Evolutionary conservation across 495 filamentous ascomycete species (phyloP).

Genomic region (Chaetomium tenue): DNA sequence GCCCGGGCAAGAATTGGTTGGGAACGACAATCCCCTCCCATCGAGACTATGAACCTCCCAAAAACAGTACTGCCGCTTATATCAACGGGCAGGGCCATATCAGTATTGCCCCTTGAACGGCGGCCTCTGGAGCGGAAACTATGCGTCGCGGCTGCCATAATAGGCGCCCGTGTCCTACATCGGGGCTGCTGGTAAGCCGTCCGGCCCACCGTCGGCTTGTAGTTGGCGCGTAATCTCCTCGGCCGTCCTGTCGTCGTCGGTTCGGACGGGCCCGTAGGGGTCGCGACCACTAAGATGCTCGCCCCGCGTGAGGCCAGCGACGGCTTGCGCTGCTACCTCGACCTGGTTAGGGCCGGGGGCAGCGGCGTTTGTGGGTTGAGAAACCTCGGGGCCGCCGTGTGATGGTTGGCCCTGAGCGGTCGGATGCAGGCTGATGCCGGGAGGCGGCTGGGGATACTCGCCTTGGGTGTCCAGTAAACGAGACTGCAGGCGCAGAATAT

Average conservation of each 20-base stretch:
- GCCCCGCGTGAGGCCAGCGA: slow-evolving; percentile 34
- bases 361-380: slow-evolving; percentile 14
- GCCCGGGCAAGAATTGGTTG: background rate
- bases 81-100: background rate
- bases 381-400: background rate
- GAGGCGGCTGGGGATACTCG: slow-evolving; percentile 79
- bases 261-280: background rate
- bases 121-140: background rate
- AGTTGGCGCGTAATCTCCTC: slow-evolving; percentile 44
- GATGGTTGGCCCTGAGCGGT: slow-evolving; percentile 16
- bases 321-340: slow-evolving; percentile 41
- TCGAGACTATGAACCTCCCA: background rate
- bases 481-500: slow-evolving; percentile 85
- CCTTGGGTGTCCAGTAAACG: slow-evolving; percentile 80
- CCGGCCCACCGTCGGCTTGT: slow-evolving; percentile 34
- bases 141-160: background rate
- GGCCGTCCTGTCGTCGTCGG: slow-evolving; percentile 38
- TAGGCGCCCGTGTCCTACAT: slow-evolving; percentile 21
- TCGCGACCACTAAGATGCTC: slow-evolving; percentile 22
- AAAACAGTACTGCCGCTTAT: background rate
- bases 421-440: slow-evolving; percentile 45
- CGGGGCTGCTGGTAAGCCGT: slow-evolving; percentile 22
- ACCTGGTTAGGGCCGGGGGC: slow-evolving; percentile 20
- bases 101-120: background rate
- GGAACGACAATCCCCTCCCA: background rate